Evolutionary conservation across 352 stramenopile genomes (phyloP), one percentile per base, ranked within the genome.

Genomic region (Pythium rishiriense): DNA sequence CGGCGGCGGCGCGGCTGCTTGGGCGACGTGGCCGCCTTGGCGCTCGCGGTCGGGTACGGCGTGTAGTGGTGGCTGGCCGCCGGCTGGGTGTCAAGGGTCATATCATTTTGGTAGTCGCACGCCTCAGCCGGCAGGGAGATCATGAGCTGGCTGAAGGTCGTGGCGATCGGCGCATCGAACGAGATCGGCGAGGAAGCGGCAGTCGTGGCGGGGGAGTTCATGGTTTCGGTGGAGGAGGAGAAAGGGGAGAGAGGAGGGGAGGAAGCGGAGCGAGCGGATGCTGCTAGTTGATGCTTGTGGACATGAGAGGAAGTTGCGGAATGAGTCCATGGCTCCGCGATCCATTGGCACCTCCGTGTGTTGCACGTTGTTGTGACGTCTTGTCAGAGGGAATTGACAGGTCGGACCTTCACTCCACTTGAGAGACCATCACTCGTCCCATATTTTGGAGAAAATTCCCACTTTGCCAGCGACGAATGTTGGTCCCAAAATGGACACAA

Each of bases 391-490:
- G 49, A 57, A 21, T 64, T 70, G 64, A 70, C 64, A 70, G 50
- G 31, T 60, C 4, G 15, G 65, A 72, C 65, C 65, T 64, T 64
- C 65, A 72, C 65, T 72, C 52, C 64, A 15, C 24, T 9, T 25
- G 43, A 42, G 33, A 26, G 64, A 70, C 58, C 64, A 70, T 66
- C 64, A 70, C 64, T 70, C 64, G 26, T 25, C n/a, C n/a, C 2
- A 9, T 11, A 55, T 59, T 24, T 54, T 66, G 64, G 49, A 66
- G 64, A 70, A 70, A 70, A 66, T 70, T 70, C 64, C 58, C 64
- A 70, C 19, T 66, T 63, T 37, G 50, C 11, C 15, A n/a, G 10
- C 25, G 15, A 42, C 49, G 43, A 58, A 59, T 70, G 64, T 66
- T 70, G 64, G 64, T 70, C 64, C 10, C 19, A 31, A 19, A 6